Base-by-base conservation (phyloP, 345 rosid species). In the Eucalyptus marginata region DNA sequence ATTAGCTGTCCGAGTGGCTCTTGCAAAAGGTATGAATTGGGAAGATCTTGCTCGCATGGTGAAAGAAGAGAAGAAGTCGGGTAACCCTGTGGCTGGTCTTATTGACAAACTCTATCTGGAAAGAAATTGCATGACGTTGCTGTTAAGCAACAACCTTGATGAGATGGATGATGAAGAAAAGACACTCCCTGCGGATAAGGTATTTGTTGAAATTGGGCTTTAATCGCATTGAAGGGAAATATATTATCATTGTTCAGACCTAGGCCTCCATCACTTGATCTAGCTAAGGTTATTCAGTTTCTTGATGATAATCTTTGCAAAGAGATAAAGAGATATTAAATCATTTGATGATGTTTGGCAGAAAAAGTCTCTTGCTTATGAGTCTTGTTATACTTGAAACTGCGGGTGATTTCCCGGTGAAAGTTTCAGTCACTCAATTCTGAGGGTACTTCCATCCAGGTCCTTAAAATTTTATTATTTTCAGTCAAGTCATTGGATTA, bases 1-100 rank as follows among this genome's bases (percentile, higher is more conserved):
- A 91, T 91, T 97, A 92, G 99, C 99, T 94, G 99, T 97, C 90
- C 99, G 99, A 90, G 96, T 96, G 87, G 95, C 99, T 27, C 97
- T 98, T 92, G 99, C 99, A 88, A 96, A 96, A 88, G 98, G 99
- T 84, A 97, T 98, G 97, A 96, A 90, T 89, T 98, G 99, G 99
- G 99, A 98, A 89, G 99, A 97, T 95, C 96, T 98, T 93, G 95
- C 95, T 90, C 99, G 98, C 29, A 98, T 98, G 99, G 99, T 97
- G 90, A 97, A 97, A 94, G 99, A 97, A 91, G 99, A 98, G 93
- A 97, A 93, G 90, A 98, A 95, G 92, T 92, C 93, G 79, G 99
- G 99, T 86, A 98, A 98, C 89, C 99, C 99, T 91, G 98, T 98
- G 89, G 99, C 99, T 89, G 94, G 97, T 88, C 91, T 98, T 31